Percentiles rank a stretch among this genome's conserved stretches.
Conservation (phyloP, 495 filamentous ascomycete genomes). For the Mytilinidion resinicola region DNA sequence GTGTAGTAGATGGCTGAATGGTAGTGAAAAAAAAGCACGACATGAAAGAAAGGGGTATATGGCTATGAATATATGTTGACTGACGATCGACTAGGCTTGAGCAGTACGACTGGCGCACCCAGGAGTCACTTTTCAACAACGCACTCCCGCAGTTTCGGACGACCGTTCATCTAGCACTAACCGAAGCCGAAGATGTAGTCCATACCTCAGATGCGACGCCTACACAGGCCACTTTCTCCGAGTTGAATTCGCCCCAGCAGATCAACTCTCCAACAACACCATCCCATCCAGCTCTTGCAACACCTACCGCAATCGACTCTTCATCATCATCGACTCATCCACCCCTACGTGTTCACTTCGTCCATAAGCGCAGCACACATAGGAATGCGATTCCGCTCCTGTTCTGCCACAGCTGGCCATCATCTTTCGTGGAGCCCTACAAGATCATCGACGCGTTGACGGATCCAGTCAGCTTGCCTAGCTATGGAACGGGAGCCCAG, state of each 20-base stretch:
- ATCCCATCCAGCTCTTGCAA: background rate
- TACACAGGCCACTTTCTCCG: no score
- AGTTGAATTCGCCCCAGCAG: no score
- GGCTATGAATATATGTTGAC: background rate
- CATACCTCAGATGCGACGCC: slow-evolving; percentile 2
- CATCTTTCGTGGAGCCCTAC: slow-evolving; percentile 32
- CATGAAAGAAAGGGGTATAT: no score
- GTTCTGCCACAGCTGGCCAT: slow-evolving; percentile 36
- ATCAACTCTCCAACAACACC: background rate
- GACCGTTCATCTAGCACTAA: slow-evolving; percentile 33
- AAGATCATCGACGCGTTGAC: slow-evolving; percentile 35
- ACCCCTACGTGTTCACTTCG: slow-evolving; percentile 35
- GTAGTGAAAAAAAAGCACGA: no score
- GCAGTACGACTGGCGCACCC: slow-evolving; percentile 53
- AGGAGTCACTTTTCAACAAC: slow-evolving; percentile 50
- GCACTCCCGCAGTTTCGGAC: slow-evolving; percentile 56
- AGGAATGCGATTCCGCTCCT: slow-evolving; percentile 35
- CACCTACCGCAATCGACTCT: background rate
- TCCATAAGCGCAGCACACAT: slow-evolving; percentile 31
- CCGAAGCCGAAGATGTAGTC: background rate
- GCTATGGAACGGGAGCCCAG: slow-evolving; percentile 19
- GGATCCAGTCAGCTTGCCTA: slow-evolving; percentile 24
- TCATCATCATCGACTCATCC: background rate
- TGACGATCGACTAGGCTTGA: slow-evolving; percentile 44
- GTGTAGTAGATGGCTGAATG: no score